Percentiles rank a stretch among this genome's conserved stretches.
Conservation (phyloP, 345 rosid species). For the Eucalyptus pumila region DNA sequence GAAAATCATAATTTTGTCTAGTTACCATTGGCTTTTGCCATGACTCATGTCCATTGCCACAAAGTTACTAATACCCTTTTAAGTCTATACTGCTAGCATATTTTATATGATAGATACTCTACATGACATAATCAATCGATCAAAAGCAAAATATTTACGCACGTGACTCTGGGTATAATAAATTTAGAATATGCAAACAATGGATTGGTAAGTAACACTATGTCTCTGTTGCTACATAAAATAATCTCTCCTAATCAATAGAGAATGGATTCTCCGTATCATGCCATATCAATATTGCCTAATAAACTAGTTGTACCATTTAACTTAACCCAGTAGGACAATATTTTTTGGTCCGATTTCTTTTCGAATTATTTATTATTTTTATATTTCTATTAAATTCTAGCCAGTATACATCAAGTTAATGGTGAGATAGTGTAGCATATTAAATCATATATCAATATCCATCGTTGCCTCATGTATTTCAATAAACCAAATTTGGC, state of each 20-base stretch:
- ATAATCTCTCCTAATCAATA: neutral
- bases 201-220: neutral
- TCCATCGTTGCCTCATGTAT: accelerated
- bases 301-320: neutral
- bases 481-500: neutral
- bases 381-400: too few relatives aligned
- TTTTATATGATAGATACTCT: accelerated
- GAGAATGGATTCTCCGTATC: neutral
- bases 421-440: neutral
- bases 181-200: accelerated
- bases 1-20: neutral
- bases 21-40: neutral
- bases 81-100: accelerated
- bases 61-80: neutral
- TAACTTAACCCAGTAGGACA: neutral
- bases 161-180: accelerated
- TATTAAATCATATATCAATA: neutral
- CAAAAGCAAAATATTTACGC: neutral
- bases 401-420: accelerated
- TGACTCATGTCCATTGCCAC: neutral
- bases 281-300: neutral
- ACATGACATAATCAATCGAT: accelerated
- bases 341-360: neutral
- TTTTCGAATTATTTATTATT: too few relatives aligned
- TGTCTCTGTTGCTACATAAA: accelerated